Evolutionary conservation across 805 yeast species (phyloP).

Genomic region (Starmerella bacillaris): DNA sequence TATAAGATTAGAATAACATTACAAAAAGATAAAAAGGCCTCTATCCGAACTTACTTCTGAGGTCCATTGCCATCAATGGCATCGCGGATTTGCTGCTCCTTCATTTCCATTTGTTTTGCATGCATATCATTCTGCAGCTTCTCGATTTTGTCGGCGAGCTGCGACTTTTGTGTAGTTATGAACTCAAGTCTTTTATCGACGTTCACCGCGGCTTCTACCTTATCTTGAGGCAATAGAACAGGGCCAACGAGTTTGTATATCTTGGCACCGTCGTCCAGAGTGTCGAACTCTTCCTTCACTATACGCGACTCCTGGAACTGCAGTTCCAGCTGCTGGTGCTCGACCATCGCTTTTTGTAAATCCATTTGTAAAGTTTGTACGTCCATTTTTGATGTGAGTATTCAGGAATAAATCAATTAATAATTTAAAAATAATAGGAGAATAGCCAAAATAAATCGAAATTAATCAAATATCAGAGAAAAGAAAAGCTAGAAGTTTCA

Average conservation of each 20-base stretch:
- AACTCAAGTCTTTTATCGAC: constrained; percentile 82
- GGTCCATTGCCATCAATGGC: constrained; percentile 11
- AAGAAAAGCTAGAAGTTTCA: too few relatives aligned
- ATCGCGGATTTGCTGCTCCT: constrained; percentile 12
- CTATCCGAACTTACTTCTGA: too few relatives aligned
- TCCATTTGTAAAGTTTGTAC: constrained; percentile 12
- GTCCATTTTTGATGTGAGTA: not conserved
- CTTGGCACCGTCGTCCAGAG: constrained; percentile 48
- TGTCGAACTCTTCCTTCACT: constrained; percentile 62
- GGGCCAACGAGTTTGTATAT: constrained; percentile 86
- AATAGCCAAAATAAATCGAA: too few relatives aligned
- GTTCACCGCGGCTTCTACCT: constrained; percentile 60
- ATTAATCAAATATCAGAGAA: too few relatives aligned
- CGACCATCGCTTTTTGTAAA: constrained; percentile 35
- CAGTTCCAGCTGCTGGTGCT: constrained; percentile 78
- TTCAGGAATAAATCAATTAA: too few relatives aligned
- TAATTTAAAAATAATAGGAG: too few relatives aligned
- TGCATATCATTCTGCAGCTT: constrained; percentile 39
- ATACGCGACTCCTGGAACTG: constrained; percentile 88
- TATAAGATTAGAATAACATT: too few relatives aligned
- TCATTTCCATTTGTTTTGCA: constrained; percentile 17
- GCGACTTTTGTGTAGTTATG: constrained; percentile 55
- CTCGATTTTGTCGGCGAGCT: constrained; percentile 58
- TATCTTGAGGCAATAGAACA: constrained; percentile 76
- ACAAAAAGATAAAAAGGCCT: too few relatives aligned